Conservation (phyloP, 1,284 basidiomycete species). For the Ustilago sp. region DNA sequence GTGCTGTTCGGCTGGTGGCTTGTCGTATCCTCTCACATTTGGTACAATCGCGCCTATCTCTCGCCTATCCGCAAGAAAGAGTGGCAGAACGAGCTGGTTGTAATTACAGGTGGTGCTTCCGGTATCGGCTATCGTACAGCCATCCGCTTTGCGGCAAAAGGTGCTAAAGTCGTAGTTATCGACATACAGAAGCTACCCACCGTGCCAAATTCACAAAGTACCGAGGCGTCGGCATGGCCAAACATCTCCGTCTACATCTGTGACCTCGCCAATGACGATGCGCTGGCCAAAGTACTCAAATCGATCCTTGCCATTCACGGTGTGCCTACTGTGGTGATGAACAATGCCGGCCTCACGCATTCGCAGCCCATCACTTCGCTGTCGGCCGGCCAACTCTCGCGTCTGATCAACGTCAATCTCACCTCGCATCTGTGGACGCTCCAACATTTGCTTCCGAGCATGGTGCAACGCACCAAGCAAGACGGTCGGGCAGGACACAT, state of each 20-base stretch:
- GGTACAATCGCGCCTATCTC: slow-evolving; percentile 39
- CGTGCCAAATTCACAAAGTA: background rate
- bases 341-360: slow-evolving; percentile 95
- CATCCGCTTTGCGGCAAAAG: slow-evolving; percentile 82
- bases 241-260: slow-evolving; percentile 58
- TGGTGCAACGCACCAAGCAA: slow-evolving; percentile 73
- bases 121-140: slow-evolving; percentile 88
- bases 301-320: slow-evolving; percentile 38
- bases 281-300: slow-evolving; percentile 41
- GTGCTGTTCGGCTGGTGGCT: slow-evolving; percentile 28
- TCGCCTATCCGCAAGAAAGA: slow-evolving; percentile 17
- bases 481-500: slow-evolving; percentile 83
- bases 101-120: slow-evolving; percentile 76
- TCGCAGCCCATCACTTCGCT: slow-evolving; percentile 87
- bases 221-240: slow-evolving; percentile 2
- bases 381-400: slow-evolving; percentile 78
- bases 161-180: slow-evolving; percentile 84
- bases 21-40: slow-evolving; percentile 25
- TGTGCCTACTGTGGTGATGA: slow-evolving; percentile 80
- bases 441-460: slow-evolving; percentile 90
- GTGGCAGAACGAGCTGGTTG: slow-evolving; percentile 50
- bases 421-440: slow-evolving; percentile 89
- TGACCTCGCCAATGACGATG: slow-evolving; percentile 49
- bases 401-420: slow-evolving; percentile 84
- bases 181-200: slow-evolving; percentile 71